Percentiles rank a stretch among this genome's conserved stretches.
Conservation (phyloP, 1,284 basidiomycete genomes). For the Chondrostereum purpureum region DNA sequence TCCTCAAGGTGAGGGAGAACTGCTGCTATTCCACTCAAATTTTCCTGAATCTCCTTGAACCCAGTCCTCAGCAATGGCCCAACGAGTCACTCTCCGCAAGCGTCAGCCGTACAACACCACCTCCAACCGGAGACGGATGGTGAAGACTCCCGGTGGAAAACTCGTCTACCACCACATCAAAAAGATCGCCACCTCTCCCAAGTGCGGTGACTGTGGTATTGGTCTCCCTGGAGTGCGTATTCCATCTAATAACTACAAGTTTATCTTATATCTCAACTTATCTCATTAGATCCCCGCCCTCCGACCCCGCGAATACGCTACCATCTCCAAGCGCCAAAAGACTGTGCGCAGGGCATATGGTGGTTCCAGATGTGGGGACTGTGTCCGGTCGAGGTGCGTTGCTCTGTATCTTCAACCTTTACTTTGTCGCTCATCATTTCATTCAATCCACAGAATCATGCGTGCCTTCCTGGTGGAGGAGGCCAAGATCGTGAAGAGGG, state of each 20-base stretch:
- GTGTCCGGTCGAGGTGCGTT: constrained; percentile 80
- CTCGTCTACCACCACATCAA: constrained; percentile 89
- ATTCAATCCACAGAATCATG: no score
- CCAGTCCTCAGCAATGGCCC: constrained; percentile 71
- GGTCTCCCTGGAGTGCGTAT: constrained; percentile 83
- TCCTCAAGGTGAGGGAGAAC: neutral
- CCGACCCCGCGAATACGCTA: constrained; percentile 88
- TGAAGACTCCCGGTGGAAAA: constrained; percentile 95
- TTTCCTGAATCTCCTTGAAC: no score
- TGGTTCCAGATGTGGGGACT: constrained; percentile 90
- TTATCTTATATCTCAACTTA: constrained; percentile 1
- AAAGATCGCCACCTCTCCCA: constrained; percentile 83
- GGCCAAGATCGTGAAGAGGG: constrained; percentile 99
- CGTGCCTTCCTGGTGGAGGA: constrained; percentile 99
- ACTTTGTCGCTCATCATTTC: neutral
- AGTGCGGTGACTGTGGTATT: constrained; percentile 96
- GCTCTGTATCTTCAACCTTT: constrained; percentile 3
- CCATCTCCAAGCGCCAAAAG: constrained; percentile 93
- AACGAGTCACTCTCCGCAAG: constrained; percentile 99
- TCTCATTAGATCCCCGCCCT: constrained; percentile 75
- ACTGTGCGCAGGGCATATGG: constrained; percentile 92
- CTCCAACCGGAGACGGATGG: constrained; percentile 90
- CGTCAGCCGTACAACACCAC: constrained; percentile 98
- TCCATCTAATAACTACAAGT: no score
- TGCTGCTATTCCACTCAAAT: neutral